phyloP scores from a whole-genome alignment of 768 basidiomycete species.

The Fistulinella prunicolor region DNA sequence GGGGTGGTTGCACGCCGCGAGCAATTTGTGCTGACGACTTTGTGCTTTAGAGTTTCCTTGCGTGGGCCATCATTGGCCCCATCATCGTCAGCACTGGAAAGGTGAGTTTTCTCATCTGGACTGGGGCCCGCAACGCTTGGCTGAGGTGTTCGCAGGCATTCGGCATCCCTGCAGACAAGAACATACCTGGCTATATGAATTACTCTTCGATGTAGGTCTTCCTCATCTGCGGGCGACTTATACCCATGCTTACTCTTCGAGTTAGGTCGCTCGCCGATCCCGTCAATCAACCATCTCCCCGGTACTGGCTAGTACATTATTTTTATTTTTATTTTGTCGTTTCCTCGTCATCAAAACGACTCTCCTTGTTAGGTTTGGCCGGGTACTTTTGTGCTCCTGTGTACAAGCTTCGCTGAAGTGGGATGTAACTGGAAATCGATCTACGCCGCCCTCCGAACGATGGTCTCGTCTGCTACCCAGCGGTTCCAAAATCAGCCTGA shows the following conservation, averaged over 20 bases:
- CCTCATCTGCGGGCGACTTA: background rate
- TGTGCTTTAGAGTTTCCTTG: constrained; percentile 45
- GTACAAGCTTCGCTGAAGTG: constrained; percentile 37
- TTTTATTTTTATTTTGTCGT: background rate
- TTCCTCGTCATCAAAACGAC: background rate
- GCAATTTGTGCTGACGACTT: background rate
- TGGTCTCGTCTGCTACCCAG: constrained; percentile 1
- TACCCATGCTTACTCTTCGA: background rate
- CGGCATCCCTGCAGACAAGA: constrained; percentile 10
- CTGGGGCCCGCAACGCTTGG: background rate
- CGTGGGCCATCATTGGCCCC: constrained; percentile 63
- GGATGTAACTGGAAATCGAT: constrained; percentile 25
- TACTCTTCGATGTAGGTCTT: constrained; percentile 18
- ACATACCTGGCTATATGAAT: constrained; percentile 24
- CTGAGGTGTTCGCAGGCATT: too few relatives aligned
- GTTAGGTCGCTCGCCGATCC: constrained; percentile 43
- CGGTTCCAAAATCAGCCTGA: constrained; percentile 3
- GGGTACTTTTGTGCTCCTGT: constrained; percentile 49
- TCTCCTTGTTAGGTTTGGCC: constrained; percentile 18
- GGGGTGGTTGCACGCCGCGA: background rate
- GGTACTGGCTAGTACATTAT: constrained; percentile 48
- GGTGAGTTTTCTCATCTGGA: constrained; percentile 1
- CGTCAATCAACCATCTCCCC: constrained; percentile 45
- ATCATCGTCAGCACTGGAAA: constrained; percentile 48
- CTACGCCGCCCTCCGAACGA: constrained; percentile 3